A percentile compares a stretch with the other conserved stretches of the same genome.
These are phyloP conservation scores for Plantago major DNA, from an alignment of 257 asterid genomes.

Conservation along the genomic window DNA sequence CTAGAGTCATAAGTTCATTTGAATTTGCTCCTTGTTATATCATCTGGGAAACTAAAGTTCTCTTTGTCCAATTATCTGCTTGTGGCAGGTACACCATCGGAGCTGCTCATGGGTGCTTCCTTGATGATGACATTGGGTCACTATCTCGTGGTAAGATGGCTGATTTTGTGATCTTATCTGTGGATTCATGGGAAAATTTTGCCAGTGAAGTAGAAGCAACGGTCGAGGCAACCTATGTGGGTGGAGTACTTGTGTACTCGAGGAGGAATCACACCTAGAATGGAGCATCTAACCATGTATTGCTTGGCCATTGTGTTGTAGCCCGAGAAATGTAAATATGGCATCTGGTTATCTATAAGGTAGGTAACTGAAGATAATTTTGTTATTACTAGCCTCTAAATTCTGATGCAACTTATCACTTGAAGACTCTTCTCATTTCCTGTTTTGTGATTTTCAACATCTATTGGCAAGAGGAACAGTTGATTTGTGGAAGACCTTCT, in stretches of 20 bases:
- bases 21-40: too few relatives aligned
- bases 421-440: background rate
- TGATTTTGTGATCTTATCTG: constrained; percentile 73
- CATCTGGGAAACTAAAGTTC: too few relatives aligned
- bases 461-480: too few relatives aligned
- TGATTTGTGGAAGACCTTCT: too few relatives aligned
- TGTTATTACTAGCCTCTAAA: background rate
- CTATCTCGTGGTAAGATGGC: constrained; percentile 81
- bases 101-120: constrained; percentile 89
- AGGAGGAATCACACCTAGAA: constrained; percentile 18
- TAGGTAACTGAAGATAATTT: background rate
- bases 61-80: background rate
- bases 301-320: background rate
- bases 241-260: constrained; percentile 63
- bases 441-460: background rate
- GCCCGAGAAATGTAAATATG: background rate
- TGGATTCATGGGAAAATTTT: constrained; percentile 68
- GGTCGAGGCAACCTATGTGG: constrained; percentile 79
- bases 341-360: background rate
- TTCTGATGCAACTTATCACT: background rate
- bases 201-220: constrained; percentile 41
- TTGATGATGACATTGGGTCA: constrained; percentile 80
- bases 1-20: too few relatives aligned
- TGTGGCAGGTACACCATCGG: constrained; percentile 66
- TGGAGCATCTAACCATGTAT: background rate